A percentile compares a stretch with the other conserved stretches of the same genome.
Evolutionary conservation across 2,329 filamentous ascomycete genomes (phyloP).

Genomic region (Diaporthe longicolla): DNA sequence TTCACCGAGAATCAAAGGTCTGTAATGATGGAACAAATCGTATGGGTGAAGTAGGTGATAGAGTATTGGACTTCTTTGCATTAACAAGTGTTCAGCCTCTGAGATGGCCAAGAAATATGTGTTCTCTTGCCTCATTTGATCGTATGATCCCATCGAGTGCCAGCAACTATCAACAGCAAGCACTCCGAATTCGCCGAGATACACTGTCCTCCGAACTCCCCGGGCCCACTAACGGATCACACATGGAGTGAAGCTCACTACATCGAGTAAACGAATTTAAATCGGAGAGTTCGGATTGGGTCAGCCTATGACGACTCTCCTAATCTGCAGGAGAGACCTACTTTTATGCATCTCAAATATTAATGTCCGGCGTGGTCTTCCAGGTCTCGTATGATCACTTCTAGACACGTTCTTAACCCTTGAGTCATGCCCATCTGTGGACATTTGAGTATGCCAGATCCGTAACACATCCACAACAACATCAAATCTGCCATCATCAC

Average conservation of each 20-base stretch:
- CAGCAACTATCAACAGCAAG: not conserved
- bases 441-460: not conserved
- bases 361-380: not conserved
- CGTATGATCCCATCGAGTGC: not conserved
- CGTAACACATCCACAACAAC: not conserved
- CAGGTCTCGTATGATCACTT: not conserved
- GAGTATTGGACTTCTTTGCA: too few relatives aligned
- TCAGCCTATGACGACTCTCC: not conserved
- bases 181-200: constrained; percentile 13
- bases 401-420: not conserved
- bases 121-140: not conserved
- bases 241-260: not conserved
- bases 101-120: not conserved
- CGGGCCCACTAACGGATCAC: not conserved
- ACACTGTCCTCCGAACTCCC: not conserved
- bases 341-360: not conserved
- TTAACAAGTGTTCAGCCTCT: not conserved
- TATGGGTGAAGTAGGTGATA: not conserved
- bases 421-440: not conserved
- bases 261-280: not conserved
- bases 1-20: not conserved
- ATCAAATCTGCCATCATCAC: not conserved
- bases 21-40: not conserved
- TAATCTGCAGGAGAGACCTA: not conserved
- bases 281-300: constrained; percentile 8